Conservation (phyloP, 371 early-diverging fungal species). For the Mucor velutinosus region DNA sequence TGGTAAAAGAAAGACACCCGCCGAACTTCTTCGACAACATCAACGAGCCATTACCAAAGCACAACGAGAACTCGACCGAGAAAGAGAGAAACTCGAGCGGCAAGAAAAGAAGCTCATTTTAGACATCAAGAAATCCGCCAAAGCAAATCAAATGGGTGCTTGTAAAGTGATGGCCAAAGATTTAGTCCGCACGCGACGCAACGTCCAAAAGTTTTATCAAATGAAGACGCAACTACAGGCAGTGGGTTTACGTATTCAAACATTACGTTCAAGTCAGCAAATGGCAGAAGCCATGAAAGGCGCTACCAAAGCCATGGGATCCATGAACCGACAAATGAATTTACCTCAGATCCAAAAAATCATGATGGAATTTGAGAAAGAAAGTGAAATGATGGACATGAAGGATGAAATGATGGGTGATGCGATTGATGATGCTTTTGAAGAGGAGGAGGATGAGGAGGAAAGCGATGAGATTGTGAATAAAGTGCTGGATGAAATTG, state of each 20-base stretch:
- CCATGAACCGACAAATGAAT: constrained; percentile 96
- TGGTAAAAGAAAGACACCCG: constrained; percentile 79
- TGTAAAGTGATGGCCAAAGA: constrained; percentile 98
- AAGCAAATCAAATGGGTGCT: constrained; percentile 89
- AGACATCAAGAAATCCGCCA: constrained; percentile 93
- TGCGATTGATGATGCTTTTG: constrained; percentile 94
- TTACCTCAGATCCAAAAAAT: constrained; percentile 92
- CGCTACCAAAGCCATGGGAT: constrained; percentile 92
- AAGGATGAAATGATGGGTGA: constrained; percentile 98
- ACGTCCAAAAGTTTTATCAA: constrained; percentile 93
- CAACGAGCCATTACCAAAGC: constrained; percentile 88
- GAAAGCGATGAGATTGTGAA: constrained; percentile 91
- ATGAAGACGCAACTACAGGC: constrained; percentile 96
- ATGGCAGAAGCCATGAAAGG: constrained; percentile 97
- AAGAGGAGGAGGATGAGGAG: constrained; percentile 90
- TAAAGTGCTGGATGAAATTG: constrained; percentile 95
- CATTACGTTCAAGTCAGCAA: constrained; percentile 90
- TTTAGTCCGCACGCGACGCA: constrained; percentile 90
- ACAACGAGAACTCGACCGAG: constrained; percentile 93
- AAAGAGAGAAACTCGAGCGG: constrained; percentile 84
- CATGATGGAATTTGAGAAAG: constrained; percentile 97
- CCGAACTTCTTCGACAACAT: constrained; percentile 90
- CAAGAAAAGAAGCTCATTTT: constrained; percentile 94
- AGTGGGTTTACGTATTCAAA: constrained; percentile 90
- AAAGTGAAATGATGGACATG: constrained; percentile 97